A percentile compares a stretch with the other conserved stretches of the same genome.
Evolutionary conservation across 345 rosid genomes (phyloP).

Genomic region (Passiflora organensis): DNA sequence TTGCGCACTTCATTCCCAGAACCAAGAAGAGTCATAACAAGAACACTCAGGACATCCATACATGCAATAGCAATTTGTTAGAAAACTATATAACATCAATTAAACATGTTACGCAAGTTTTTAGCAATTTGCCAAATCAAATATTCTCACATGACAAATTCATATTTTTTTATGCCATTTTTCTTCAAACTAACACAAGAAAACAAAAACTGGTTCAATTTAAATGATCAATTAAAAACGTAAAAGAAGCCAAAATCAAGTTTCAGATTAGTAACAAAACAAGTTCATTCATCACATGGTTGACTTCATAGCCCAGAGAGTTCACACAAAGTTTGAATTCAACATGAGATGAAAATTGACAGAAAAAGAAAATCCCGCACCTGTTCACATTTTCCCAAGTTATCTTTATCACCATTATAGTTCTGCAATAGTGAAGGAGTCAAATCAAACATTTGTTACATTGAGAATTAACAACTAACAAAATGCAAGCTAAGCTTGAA

Average conservation of each 20-base stretch:
- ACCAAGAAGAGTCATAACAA: conserved; percentile 3
- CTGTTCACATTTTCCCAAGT: conserved; percentile 96
- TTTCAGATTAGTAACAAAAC: neutral
- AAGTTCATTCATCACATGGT: neutral
- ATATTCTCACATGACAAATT: too few relatives aligned
- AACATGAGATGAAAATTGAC: conserved; percentile 4
- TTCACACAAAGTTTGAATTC: neutral
- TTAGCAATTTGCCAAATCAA: too few relatives aligned
- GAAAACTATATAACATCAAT: too few relatives aligned
- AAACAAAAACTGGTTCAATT: too few relatives aligned
- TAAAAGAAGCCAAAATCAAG: neutral
- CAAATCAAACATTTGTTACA: conserved; percentile 7
- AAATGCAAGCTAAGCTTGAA: conserved; percentile 6
- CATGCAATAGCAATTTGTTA: conserved; percentile 4
- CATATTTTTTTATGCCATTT: too few relatives aligned
- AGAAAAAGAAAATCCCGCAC: conserved; percentile 31
- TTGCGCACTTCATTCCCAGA: neutral
- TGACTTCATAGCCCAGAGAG: conserved; percentile 1
- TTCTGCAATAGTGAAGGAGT: conserved; percentile 28
- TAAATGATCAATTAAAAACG: neutral
- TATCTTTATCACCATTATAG: conserved; percentile 75
- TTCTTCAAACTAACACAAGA: too few relatives aligned
- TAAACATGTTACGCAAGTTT: too few relatives aligned
- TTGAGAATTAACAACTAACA: neutral
- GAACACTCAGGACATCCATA: conserved; percentile 2